Evolutionary conservation across 140 eudicot genomes (phyloP).

Genomic region (Stevia rebaudiana): DNA sequence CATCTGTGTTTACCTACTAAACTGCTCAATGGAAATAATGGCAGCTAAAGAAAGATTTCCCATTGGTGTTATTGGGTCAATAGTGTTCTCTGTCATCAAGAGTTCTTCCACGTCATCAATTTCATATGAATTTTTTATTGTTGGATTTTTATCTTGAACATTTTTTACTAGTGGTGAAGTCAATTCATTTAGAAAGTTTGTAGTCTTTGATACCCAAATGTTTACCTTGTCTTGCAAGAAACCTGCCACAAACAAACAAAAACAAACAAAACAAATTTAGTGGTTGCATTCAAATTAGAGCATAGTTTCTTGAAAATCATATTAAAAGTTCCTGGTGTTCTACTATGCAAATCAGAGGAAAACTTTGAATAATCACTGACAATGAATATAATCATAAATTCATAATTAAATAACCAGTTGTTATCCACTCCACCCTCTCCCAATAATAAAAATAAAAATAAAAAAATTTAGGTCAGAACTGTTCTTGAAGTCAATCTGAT

Average conservation of each 20-base stretch:
- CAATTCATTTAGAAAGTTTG: slow-evolving; percentile 68
- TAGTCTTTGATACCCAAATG: slow-evolving; percentile 76
- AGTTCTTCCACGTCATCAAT: slow-evolving; percentile 57
- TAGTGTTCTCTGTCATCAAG: slow-evolving; percentile 67
- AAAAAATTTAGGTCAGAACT: too few species aligned
- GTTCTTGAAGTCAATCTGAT: too few species aligned
- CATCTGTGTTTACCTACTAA: slow-evolving; percentile 57
- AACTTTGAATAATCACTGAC: too few species aligned
- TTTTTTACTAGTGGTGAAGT: slow-evolving; percentile 73
- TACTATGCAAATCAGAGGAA: too few species aligned
- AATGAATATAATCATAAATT: too few species aligned
- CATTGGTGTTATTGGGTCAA: slow-evolving; percentile 52
- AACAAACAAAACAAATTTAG: not conserved
- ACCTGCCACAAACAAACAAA: slow-evolving; percentile 39
- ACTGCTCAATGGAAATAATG: slow-evolving; percentile 85
- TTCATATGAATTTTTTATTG: slow-evolving; percentile 35
- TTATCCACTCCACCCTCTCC: too few species aligned
- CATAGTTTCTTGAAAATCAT: not conserved
- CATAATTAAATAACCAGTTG: too few species aligned
- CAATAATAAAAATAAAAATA: too few species aligned
- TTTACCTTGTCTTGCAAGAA: slow-evolving; percentile 64
- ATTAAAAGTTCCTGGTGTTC: too few species aligned
- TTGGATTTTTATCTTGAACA: slow-evolving; percentile 50
- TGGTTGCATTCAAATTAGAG: not conserved
- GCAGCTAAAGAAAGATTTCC: slow-evolving; percentile 91